Conservation (phyloP, 2,329 filamentous ascomycete genomes). For the Chalaropsis thielavioides region DNA sequence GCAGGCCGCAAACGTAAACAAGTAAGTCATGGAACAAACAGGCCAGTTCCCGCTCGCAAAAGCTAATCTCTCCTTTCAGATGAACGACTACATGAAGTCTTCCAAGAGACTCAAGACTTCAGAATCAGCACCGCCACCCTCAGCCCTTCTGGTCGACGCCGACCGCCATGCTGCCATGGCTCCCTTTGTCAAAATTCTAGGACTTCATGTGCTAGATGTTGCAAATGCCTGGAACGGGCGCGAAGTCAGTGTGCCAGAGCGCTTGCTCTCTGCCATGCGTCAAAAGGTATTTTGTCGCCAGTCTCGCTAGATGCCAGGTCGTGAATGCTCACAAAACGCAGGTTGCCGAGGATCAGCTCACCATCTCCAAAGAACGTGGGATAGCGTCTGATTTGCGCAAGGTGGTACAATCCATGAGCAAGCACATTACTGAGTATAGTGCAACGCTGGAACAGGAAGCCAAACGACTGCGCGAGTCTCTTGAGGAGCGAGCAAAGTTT, state of each 20-base stretch:
- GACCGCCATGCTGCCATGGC: conserved; percentile 14
- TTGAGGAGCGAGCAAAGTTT: conserved; percentile 36
- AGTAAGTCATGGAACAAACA: conserved; percentile 26
- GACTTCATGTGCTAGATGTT: conserved; percentile 13
- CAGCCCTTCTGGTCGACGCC: conserved; percentile 13
- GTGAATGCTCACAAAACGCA: conserved; percentile 8
- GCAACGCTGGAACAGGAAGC: conserved; percentile 33
- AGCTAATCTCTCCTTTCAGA: neutral
- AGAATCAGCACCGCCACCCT: neutral
- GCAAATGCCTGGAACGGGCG: conserved; percentile 9
- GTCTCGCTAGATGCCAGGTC: neutral
- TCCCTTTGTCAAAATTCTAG: conserved; percentile 16
- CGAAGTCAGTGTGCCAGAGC: conserved; percentile 9
- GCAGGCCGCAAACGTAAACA: conserved; percentile 32
- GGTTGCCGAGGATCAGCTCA: conserved; percentile 27
- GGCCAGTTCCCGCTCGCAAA: neutral
- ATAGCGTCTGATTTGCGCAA: conserved; percentile 25
- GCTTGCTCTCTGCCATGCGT: conserved; percentile 15
- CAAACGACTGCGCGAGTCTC: conserved; percentile 33
- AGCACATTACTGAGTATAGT: conserved; percentile 33
- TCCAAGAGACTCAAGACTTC: conserved; percentile 13
- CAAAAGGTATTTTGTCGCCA: conserved; percentile 13
- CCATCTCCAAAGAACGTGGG: conserved; percentile 28
- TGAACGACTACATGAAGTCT: conserved; percentile 7
- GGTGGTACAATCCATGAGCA: conserved; percentile 31